These are phyloP conservation scores for Plectosphaerella plurivora DNA, from an alignment of 2,329 filamentous ascomycete species.

Conservation along the genomic window DNA sequence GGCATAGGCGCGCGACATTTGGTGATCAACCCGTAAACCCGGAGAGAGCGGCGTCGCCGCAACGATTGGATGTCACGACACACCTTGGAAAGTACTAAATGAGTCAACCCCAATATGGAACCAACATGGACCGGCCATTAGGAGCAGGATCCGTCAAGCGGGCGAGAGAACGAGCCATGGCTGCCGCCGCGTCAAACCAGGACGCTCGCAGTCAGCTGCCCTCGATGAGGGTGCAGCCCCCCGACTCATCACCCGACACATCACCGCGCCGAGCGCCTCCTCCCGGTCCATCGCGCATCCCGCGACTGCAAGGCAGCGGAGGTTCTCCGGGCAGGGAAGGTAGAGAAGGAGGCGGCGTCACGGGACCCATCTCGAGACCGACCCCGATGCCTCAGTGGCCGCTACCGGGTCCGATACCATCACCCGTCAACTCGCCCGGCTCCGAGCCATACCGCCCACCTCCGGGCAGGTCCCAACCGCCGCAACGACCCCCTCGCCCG, in stretches of 20 bases:
- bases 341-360: constrained; percentile 17
- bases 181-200: constrained; percentile 25
- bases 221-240: not conserved
- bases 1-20: not conserved
- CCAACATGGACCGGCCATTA: constrained; percentile 42
- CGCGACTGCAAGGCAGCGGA: constrained; percentile 25
- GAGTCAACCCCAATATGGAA: constrained; percentile 52
- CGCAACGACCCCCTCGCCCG: constrained; percentile 55
- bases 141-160: constrained; percentile 46
- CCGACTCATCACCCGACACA: constrained; percentile 3
- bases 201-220: constrained; percentile 9
- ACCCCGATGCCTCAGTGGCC: constrained; percentile 52
- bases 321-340: constrained; percentile 31
- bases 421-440: constrained; percentile 24
- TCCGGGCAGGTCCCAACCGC: constrained; percentile 44
- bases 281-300: constrained; percentile 16
- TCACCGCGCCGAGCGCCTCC: constrained; percentile 18
- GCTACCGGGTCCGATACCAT: constrained; percentile 33
- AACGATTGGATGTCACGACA: not conserved
- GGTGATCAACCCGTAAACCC: not conserved
- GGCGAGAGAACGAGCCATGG: constrained; percentile 49
- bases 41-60: constrained; percentile 5
- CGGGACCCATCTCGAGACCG: constrained; percentile 48
- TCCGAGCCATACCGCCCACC: constrained; percentile 45
- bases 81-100: constrained; percentile 35